Percentiles rank a stretch among this genome's conserved stretches.
These are phyloP conservation scores for Fusarium annulatum DNA, from an alignment of 2,329 filamentous ascomycete species.

Conservation along the genomic window DNA sequence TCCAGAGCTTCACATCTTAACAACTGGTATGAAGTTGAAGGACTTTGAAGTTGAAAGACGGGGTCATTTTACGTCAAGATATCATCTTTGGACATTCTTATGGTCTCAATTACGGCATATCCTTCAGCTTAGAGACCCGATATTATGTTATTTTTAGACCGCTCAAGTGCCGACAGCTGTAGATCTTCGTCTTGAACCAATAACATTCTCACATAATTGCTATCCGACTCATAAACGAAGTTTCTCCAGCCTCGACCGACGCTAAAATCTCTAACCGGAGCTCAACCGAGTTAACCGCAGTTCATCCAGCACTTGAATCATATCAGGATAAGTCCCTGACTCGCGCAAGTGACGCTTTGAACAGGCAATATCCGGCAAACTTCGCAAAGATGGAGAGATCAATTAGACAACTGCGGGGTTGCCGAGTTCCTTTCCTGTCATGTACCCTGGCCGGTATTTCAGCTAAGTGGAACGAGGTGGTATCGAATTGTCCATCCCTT, in stretches of 20 bases:
- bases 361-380: not conserved
- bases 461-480: conserved; percentile 18
- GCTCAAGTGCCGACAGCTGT: not conserved
- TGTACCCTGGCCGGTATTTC: not conserved
- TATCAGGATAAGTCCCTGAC: not conserved
- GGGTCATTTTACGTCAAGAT: rapidly evolving
- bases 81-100: rapidly evolving
- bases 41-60: rapidly evolving
- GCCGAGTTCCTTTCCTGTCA: not conserved
- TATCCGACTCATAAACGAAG: not conserved
- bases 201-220: rapidly evolving
- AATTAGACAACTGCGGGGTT: not conserved
- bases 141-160: rapidly evolving
- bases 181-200: not conserved
- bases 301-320: not conserved
- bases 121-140: rapidly evolving
- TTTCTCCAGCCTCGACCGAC: not conserved
- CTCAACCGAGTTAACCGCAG: not conserved
- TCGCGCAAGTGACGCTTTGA: not conserved
- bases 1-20: not conserved
- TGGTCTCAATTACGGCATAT: rapidly evolving
- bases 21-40: not conserved
- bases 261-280: not conserved
- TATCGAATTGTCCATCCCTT: not conserved
- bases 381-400: not conserved